Base-by-base conservation (phyloP, 176 grass and related monocot genomes). In the Phoenix roebelenii region DNA sequence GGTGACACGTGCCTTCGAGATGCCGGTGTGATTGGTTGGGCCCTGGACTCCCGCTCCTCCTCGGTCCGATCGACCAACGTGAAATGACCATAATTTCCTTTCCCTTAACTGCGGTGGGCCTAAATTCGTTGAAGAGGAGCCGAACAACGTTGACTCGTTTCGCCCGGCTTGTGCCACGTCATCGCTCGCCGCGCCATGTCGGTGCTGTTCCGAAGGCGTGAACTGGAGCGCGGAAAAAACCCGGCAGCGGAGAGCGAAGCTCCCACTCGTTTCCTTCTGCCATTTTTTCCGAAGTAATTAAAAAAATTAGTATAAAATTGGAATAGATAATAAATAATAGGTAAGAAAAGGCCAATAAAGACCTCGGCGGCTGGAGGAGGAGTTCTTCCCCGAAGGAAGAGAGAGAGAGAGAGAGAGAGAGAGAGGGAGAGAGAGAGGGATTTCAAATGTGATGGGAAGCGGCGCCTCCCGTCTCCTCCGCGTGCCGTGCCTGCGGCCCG, bases 361-460 rank as follows among this genome's bases (percentile, higher is more conserved):
- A 61, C 15, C 19, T 51, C 59, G 57, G 39, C 23, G 59, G 50
- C 17, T 65, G 57, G 65, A 75, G 60, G 71, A 51, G 70, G 49
- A 52, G 58, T 4, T 26, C 35, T 15, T 63, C 71, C 65, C 71
- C 24, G 50, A 5, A 64, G 61, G 22, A 9, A 3, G 28, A 4
- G 15, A 26, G 32, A 24, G 30, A 15, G 51, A 35, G 20, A 24
- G 49, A 22, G 20, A 72, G 57, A 49, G 51, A 35, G 20, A 24
- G 49, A 22, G 20, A 72, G 57, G 30, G 49, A 55, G 49, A 48
- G 22, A 23, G 17, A 16, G 17, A 50, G 57, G 66, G 26, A 44
- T 44, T 74, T 79, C 72, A 77, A 84, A 83, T 77, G 84, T 81
- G 71, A 95, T 95, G 89, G 89, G 89, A 65, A 89, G 89, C 89